A percentile compares a stretch with the other conserved stretches of the same genome.
Conservation (phyloP, 2,329 filamentous ascomycete genomes). For the Dothidotthia symphoricarpi region DNA sequence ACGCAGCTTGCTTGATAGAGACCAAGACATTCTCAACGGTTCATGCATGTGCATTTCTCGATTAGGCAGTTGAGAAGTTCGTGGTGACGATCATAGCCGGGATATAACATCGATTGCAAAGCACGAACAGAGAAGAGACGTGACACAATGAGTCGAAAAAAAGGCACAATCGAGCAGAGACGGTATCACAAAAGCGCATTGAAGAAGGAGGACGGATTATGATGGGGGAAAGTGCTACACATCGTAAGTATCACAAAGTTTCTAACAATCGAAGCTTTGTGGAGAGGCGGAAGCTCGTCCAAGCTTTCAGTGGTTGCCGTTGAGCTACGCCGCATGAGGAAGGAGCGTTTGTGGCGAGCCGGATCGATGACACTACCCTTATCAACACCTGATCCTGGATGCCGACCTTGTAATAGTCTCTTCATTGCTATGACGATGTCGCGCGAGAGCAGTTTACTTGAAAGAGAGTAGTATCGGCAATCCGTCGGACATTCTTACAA, state of each 20-base stretch:
- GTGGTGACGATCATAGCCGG: slow-evolving; percentile 5
- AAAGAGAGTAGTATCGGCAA: too few species aligned
- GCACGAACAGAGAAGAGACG: neutral
- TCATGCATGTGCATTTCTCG: slow-evolving; percentile 8
- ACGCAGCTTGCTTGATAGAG: slow-evolving; percentile 6
- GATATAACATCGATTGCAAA: neutral
- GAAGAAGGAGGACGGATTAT: neutral
- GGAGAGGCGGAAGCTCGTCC: slow-evolving; percentile 5
- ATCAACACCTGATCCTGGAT: too few species aligned
- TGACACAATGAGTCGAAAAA: neutral
- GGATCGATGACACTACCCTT: slow-evolving; percentile 1
- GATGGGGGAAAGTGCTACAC: neutral
- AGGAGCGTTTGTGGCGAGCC: slow-evolving; percentile 1
- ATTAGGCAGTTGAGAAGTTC: slow-evolving; percentile 12
- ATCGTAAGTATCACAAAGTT: too few species aligned
- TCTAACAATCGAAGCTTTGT: slow-evolving; percentile 9
- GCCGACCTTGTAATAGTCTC: too few species aligned
- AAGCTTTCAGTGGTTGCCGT: slow-evolving; percentile 5
- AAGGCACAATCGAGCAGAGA: neutral
- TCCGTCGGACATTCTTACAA: too few species aligned
- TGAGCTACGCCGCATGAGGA: slow-evolving; percentile 2
- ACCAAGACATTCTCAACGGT: slow-evolving; percentile 8
- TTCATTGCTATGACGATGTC: too few species aligned
- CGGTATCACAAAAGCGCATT: neutral
- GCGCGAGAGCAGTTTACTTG: too few species aligned